A percentile compares a stretch with the other conserved stretches of the same genome.
Evolutionary conservation across 2,329 filamentous ascomycete genomes (phyloP).

Genomic region (Fusarium nematophilum): DNA sequence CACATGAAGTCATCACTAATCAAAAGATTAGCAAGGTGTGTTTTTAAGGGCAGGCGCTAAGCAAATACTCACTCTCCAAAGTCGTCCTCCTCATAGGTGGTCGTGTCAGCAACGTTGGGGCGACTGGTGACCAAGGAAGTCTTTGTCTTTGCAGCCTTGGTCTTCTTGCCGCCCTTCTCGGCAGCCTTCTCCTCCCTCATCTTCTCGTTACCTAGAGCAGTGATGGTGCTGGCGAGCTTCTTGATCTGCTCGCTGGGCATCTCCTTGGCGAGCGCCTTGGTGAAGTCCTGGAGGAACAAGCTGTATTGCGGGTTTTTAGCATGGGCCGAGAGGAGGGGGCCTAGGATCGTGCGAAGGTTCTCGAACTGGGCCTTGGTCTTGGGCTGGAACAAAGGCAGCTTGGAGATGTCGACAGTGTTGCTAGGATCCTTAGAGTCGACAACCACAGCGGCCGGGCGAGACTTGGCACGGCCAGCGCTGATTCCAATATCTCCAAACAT

Average conservation of each 20-base stretch:
- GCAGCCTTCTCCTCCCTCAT: constrained; percentile 97
- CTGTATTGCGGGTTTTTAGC: constrained; percentile 90
- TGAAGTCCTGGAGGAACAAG: constrained; percentile 90
- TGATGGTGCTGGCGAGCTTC: constrained; percentile 89
- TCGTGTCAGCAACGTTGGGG: constrained; percentile 74
- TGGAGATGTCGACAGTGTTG: constrained; percentile 82
- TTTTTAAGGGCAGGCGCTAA: background rate
- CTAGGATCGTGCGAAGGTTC: constrained; percentile 80
- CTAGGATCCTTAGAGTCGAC: constrained; percentile 78
- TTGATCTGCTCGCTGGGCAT: constrained; percentile 94
- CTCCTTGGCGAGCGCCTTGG: constrained; percentile 87
- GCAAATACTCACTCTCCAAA: constrained; percentile 82
- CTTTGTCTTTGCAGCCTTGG: constrained; percentile 97
- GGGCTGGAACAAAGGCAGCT: constrained; percentile 88
- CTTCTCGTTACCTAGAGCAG: constrained; percentile 95
- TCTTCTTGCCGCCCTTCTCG: constrained; percentile 96
- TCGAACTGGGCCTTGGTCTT: constrained; percentile 88
- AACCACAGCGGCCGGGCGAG: constrained; percentile 73
- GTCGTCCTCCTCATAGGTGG: constrained; percentile 80
- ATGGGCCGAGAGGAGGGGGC: constrained; percentile 79
- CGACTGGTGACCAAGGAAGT: constrained; percentile 77
- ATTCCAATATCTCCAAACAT: constrained; percentile 84
- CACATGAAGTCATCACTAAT: constrained; percentile 79
- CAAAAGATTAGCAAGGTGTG: constrained; percentile 31
- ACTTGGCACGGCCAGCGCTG: constrained; percentile 72